Base-by-base conservation (phyloP, 768 basidiomycete genomes). In the Tulasnella sp. region DNA sequence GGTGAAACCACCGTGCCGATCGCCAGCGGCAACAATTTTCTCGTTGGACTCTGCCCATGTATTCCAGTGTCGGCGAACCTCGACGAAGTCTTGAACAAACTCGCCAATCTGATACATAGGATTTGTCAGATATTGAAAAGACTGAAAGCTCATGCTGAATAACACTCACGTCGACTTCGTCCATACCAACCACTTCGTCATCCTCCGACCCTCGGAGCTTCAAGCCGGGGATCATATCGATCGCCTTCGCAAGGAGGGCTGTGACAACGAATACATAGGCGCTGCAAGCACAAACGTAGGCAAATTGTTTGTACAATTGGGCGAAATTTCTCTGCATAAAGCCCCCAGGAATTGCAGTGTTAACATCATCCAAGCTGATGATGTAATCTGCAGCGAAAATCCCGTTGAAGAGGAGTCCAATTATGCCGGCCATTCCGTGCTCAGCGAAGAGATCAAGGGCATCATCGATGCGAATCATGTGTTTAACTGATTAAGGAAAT, bases 371-470 rank as follows among this genome's bases (percentile, higher is more conserved):
- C 53, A 85, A 69, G 12, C 69, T 69, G 20, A 81, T 78, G 44
- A 90, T 70, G 5, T 67, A 66, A 4, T 66, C 65, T 19, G 81
- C 76, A 13, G 81, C 88, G 58, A 91, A 88, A 58, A 91, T 72
- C 13, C 67, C 87, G 51, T 83, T 89, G 57, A 72, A 56, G 42
- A 87, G 61, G 13, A 85, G 71, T 37, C 87, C 90, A 45, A 85
- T 65, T 34, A 86, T 76, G 22, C 88, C 86, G 5, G 87, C 88
- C 34, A 92, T 67, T 32, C 82, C 91, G 69, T 95, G 91, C 59
- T 87, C 80, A 15, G 90, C 89, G 63, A 89, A 92, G 39, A 91
- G 74, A 72, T 96, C 91, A 44, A 95, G 79, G 0, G 88, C 79
- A 60, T 93, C 91, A 62, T 95, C 91, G 48, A 90, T 75, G 15